These are phyloP conservation scores for Psidium friedrichsthalianum DNA, from an alignment of 345 rosid genomes.

Conservation along the genomic window DNA sequence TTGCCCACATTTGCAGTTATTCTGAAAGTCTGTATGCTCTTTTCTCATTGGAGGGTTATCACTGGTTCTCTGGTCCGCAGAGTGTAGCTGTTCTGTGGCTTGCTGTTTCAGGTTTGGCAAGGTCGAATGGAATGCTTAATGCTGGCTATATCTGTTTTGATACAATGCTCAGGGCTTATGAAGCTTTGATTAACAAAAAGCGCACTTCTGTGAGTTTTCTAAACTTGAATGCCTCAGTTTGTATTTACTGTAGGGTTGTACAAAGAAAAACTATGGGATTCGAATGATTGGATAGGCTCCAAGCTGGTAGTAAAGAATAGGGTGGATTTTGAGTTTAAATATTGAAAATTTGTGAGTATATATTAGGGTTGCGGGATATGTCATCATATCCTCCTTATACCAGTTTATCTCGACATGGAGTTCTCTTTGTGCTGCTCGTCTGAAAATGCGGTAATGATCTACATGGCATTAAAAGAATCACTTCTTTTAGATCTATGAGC, in stretches of 20 bases:
- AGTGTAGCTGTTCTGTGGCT: constrained; percentile 61
- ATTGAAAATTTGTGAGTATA: background rate
- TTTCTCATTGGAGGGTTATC: constrained; percentile 73
- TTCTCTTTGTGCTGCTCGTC: background rate
- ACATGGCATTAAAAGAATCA: background rate
- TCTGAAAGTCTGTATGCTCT: constrained; percentile 75
- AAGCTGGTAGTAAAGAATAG: background rate
- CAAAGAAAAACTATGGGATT: background rate
- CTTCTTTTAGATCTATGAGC: background rate
- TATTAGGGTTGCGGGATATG: background rate
- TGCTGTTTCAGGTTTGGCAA: constrained; percentile 80
- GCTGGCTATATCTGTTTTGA: constrained; percentile 90
- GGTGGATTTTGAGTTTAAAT: background rate
- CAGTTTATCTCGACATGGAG: background rate
- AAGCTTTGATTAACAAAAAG: constrained; percentile 38
- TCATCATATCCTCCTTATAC: background rate
- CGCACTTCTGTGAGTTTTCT: constrained; percentile 39
- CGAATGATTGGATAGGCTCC: background rate
- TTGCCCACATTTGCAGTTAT: constrained; percentile 46
- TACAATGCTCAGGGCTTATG: constrained; percentile 66
- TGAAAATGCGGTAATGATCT: background rate
- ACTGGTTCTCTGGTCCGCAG: constrained; percentile 47
- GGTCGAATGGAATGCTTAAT: constrained; percentile 90
- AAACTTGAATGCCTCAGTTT: background rate
- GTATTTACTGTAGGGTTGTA: background rate